These are phyloP conservation scores for Leccinum fibrillosum DNA, from an alignment of 768 basidiomycete species.

Conservation along the genomic window DNA sequence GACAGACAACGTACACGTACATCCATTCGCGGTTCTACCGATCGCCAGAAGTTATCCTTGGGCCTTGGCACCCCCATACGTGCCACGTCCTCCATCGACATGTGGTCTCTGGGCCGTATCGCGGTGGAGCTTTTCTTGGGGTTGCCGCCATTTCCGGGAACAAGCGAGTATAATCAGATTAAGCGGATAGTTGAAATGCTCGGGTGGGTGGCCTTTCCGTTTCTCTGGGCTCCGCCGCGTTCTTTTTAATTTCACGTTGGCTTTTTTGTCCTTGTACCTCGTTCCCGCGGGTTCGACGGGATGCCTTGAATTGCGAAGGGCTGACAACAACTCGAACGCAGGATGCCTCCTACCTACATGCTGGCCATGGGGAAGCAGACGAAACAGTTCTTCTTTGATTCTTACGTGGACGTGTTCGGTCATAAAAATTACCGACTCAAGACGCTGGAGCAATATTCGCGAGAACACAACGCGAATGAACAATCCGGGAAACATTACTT, in stretches of 20 bases:
- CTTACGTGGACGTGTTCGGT: slow-evolving; percentile 66
- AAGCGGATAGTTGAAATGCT: slow-evolving; percentile 98
- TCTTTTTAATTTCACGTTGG: neutral
- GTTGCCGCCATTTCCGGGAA: slow-evolving; percentile 94
- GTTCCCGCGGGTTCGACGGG: neutral
- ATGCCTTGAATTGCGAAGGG: neutral
- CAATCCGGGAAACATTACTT: slow-evolving; percentile 99
- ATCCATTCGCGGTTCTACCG: slow-evolving; percentile 99
- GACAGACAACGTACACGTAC: slow-evolving; percentile 99
- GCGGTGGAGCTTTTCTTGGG: slow-evolving; percentile 98
- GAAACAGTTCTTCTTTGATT: slow-evolving; percentile 92
- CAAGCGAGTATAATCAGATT: slow-evolving; percentile 98
- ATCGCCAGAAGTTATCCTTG: slow-evolving; percentile 94
- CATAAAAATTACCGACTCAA: slow-evolving; percentile 88
- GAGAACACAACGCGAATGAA: slow-evolving; percentile 93
- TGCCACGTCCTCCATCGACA: slow-evolving; percentile 84
- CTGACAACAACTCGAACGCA: slow-evolving; percentile 30
- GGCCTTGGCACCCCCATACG: slow-evolving; percentile 55
- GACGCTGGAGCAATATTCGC: slow-evolving; percentile 89
- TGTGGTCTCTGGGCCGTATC: slow-evolving; percentile 99
- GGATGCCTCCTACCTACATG: slow-evolving; percentile 88
- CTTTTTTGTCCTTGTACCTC: neutral
- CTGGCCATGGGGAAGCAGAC: slow-evolving; percentile 96
- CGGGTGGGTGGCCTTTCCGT: slow-evolving; percentile 57
- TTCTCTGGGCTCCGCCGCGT: neutral